These are phyloP conservation scores for Pelagomonas calceolata DNA, from an alignment of 108 stramenopile genomes.

Conservation along the genomic window DNA sequence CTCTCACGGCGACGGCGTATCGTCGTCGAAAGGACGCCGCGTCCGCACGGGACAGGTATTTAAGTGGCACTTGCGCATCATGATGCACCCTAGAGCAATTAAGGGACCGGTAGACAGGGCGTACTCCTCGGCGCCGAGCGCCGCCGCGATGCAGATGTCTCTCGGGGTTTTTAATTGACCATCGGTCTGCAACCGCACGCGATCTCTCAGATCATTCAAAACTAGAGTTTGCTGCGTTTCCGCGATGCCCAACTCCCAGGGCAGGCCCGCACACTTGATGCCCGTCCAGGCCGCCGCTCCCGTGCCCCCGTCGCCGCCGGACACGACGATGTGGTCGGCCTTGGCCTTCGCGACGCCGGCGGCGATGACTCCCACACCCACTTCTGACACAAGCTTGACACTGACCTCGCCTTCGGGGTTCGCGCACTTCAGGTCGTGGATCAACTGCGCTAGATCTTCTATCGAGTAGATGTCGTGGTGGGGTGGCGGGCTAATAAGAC, in stretches of 20 bases:
- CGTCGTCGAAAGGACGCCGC: no score
- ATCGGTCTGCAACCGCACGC: slow-evolving; percentile 80
- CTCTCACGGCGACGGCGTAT: no score
- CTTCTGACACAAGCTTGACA: slow-evolving; percentile 96
- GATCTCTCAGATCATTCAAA: slow-evolving; percentile 74
- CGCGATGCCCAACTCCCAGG: slow-evolving; percentile 89
- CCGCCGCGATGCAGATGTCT: slow-evolving; percentile 81
- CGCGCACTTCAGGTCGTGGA: slow-evolving; percentile 88
- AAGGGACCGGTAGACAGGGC: slow-evolving; percentile 84
- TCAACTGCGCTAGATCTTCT: slow-evolving; percentile 91
- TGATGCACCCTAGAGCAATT: slow-evolving; percentile 88
- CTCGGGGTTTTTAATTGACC: slow-evolving; percentile 81
- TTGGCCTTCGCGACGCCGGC: slow-evolving; percentile 92
- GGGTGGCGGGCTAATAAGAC: slow-evolving; percentile 87
- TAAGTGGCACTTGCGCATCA: slow-evolving; percentile 94
- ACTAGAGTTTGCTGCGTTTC: slow-evolving; percentile 89
- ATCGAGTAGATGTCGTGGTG: slow-evolving; percentile 95
- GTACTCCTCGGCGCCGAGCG: slow-evolving; percentile 84
- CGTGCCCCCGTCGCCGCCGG: slow-evolving; percentile 88
- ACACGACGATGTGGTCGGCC: slow-evolving; percentile 80
- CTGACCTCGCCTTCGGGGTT: slow-evolving; percentile 83
- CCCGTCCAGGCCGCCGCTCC: slow-evolving; percentile 91
- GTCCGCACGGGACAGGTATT: slow-evolving; percentile 94
- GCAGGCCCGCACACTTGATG: slow-evolving; percentile 78
- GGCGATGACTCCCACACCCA: slow-evolving; percentile 91